Evolutionary conservation across 2,329 filamentous ascomycete species (phyloP).

Genomic region (Penicillium sp.): DNA sequence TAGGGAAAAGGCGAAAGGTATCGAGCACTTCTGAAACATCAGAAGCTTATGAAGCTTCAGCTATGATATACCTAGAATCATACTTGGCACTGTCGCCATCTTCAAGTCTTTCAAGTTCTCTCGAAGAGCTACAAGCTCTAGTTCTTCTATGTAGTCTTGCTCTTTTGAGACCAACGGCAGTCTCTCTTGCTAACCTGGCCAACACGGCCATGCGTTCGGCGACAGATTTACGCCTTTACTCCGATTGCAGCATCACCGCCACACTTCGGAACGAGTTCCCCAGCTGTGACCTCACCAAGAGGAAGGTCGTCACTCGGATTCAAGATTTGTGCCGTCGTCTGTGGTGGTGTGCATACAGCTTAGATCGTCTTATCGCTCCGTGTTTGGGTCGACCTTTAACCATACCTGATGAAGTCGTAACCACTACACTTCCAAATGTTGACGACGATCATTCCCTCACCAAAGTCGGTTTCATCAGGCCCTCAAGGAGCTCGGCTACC

Average conservation of each 20-base stretch:
- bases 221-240: conserved; percentile 78
- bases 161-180: conserved; percentile 45
- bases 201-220: conserved; percentile 70
- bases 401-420: conserved; percentile 8
- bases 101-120: neutral
- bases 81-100: neutral
- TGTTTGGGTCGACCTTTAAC: conserved; percentile 70
- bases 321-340: conserved; percentile 74
- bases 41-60: neutral
- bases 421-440: conserved; percentile 1
- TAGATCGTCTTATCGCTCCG: conserved; percentile 79
- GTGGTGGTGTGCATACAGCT: conserved; percentile 87
- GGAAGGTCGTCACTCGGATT: conserved; percentile 44
- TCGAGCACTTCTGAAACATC: neutral
- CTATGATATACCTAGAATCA: neutral
- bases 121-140: neutral
- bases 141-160: neutral
- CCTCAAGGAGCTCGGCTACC: neutral
- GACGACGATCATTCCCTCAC: neutral
- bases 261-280: neutral
- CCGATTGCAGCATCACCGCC: conserved; percentile 53
- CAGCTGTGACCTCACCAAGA: neutral
- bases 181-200: neutral
- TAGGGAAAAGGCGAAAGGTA: neutral
- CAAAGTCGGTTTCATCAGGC: neutral